phyloP scores from a whole-genome alignment of 2,329 filamentous ascomycete genomes.

The Cadophora malorum region DNA sequence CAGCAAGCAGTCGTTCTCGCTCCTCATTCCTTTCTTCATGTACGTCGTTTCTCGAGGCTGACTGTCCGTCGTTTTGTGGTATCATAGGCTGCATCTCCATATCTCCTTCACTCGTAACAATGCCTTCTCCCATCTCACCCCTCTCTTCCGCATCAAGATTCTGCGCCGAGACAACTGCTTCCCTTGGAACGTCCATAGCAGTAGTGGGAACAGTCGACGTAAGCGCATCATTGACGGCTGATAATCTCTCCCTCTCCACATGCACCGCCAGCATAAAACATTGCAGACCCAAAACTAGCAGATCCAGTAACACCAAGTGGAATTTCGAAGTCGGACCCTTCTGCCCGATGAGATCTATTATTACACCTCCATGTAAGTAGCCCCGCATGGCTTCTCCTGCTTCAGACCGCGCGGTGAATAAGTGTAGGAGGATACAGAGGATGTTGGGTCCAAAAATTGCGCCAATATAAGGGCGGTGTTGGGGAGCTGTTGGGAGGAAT shows the following conservation, averaged over 20 bases:
- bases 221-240: conserved; percentile 41
- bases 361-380: conserved; percentile 70
- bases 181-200: conserved; percentile 26
- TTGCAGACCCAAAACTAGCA: conserved; percentile 62
- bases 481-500: conserved; percentile 61
- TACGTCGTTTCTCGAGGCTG: conserved; percentile 8
- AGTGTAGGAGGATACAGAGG: conserved; percentile 65
- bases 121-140: conserved; percentile 39
- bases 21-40: conserved; percentile 34
- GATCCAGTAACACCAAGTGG: conserved; percentile 61
- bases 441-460: conserved; percentile 64
- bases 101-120: conserved; percentile 34
- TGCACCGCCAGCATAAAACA: conserved; percentile 69
- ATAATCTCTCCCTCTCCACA: conserved; percentile 63
- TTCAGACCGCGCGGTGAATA: conserved; percentile 59
- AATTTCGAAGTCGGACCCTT: conserved; percentile 63
- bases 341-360: conserved; percentile 73
- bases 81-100: conserved; percentile 42
- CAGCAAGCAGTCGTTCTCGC: conserved; percentile 36
- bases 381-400: conserved; percentile 68
- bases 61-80: conserved; percentile 21
- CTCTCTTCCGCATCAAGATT: conserved; percentile 45
- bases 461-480: conserved; percentile 60
- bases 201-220: conserved; percentile 20
- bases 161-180: conserved; percentile 34